Base-by-base conservation (phyloP, 2,329 filamentous ascomycete genomes). In the Colletotrichum godetiae region DNA sequence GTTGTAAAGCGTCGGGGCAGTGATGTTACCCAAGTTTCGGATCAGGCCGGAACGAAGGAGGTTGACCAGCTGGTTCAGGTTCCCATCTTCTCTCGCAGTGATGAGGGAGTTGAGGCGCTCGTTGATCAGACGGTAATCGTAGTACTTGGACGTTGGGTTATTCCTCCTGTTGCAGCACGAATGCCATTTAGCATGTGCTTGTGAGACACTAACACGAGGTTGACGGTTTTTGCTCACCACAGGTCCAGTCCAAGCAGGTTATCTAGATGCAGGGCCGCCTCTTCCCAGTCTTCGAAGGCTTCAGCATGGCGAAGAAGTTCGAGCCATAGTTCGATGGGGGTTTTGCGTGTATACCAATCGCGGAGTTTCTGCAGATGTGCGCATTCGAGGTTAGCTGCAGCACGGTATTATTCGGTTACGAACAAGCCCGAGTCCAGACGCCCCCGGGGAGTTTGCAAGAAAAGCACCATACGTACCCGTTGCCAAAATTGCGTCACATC, bases 21-120 rank as follows among this genome's bases (percentile, higher is more conserved):
- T 94, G 77, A 98, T 97, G 80, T 97, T 97, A 71, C 95, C 95
- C n/a, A 97, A 86, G 78, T 98, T 98, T 46, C 95, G 91, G 35
- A 97, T 89, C 22, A 93, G 86, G 3, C 91, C 95, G 15, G 94
- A 95, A 31, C 95, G 92, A 52, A 98, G 87, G 22, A 97, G 88
- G 79, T 95, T 95, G 73, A 95, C 91, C 8, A 98, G 86, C 19
- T 90, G 89, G 68, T 94, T 87, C 56, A 95, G 88, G 81, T 97
- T 93, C 75, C 91, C 90, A 57, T 91, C 88, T 77, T 94, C 91
- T 37, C 92, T 89, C 6, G 93, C 92, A 61, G 88, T 87, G 74
- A 92, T 89, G 71, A 97, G 89, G 53, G 91, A 92, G 77, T 92
- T 89, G 57, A 96, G 86, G 24, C 95, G 91, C 79, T 94, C 90